phyloP scores from a whole-genome alignment of 2,329 filamentous ascomycete species.

The Fusarium sp. region DNA sequence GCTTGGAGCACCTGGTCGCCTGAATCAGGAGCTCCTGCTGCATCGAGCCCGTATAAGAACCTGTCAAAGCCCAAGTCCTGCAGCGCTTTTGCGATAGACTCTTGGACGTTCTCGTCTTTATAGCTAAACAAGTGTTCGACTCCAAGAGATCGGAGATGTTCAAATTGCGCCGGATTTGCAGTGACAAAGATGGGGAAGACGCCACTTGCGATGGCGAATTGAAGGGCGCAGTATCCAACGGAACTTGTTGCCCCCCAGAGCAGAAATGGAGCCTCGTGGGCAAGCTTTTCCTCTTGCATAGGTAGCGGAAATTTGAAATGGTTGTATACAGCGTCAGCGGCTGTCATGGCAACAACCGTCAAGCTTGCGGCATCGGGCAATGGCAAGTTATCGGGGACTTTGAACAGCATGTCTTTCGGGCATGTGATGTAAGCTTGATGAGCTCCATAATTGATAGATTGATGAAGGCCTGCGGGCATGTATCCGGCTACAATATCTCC shows the following conservation, averaged over 20 bases:
- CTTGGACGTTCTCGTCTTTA: background rate
- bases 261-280: fast-evolving
- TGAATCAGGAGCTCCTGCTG: background rate
- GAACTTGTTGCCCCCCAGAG: background rate
- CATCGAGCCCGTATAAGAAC: background rate
- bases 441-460: background rate
- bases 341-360: background rate
- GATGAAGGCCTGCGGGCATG: background rate
- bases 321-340: background rate
- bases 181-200: background rate
- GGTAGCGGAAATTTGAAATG: background rate
- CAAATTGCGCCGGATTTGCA: background rate
- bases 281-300: fast-evolving
- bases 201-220: background rate
- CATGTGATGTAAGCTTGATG: background rate
- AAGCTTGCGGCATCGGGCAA: background rate
- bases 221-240: background rate
- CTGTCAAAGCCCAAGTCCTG: background rate
- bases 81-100: background rate
- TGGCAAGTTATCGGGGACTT: background rate
- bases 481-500: background rate
- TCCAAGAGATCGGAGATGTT: background rate
- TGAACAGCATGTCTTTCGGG: background rate
- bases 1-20: fast-evolving
- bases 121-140: background rate